phyloP scores from a whole-genome alignment of 768 basidiomycete genomes.

The Tulasnella sp. region DNA sequence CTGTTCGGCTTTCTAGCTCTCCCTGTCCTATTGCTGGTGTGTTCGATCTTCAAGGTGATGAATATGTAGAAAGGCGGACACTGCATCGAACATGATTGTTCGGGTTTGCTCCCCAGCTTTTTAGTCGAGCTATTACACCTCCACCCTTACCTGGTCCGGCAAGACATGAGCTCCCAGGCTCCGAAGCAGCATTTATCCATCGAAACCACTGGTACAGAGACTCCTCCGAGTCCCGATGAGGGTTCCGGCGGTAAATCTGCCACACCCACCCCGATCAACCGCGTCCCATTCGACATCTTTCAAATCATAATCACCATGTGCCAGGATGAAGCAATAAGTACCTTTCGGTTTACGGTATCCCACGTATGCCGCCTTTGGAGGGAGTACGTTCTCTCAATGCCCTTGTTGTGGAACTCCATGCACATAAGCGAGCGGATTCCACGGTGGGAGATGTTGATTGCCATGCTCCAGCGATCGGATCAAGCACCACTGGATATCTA shows the following conservation, averaged over 20 bases:
- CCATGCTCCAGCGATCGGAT: neutral
- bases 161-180: neutral
- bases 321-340: neutral
- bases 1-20: neutral
- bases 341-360: neutral
- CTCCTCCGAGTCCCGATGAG: neutral
- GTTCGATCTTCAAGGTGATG: too few species aligned
- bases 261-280: neutral
- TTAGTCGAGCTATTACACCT: too few species aligned
- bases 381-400: neutral
- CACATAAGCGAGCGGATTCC: neutral
- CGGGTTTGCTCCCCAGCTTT: neutral
- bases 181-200: neutral
- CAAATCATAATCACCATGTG: neutral
- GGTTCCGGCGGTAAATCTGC: too few species aligned
- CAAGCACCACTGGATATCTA: neutral
- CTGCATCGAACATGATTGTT: neutral
- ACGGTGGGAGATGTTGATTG: neutral
- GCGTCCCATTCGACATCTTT: neutral
- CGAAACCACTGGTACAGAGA: neutral
- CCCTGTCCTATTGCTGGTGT: constrained; percentile 40
- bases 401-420: neutral
- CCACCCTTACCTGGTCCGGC: too few species aligned
- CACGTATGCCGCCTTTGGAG: neutral
- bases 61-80: too few species aligned